These are phyloP conservation scores for Trametes villosa DNA, from an alignment of 768 basidiomycete genomes.

Conservation along the genomic window DNA sequence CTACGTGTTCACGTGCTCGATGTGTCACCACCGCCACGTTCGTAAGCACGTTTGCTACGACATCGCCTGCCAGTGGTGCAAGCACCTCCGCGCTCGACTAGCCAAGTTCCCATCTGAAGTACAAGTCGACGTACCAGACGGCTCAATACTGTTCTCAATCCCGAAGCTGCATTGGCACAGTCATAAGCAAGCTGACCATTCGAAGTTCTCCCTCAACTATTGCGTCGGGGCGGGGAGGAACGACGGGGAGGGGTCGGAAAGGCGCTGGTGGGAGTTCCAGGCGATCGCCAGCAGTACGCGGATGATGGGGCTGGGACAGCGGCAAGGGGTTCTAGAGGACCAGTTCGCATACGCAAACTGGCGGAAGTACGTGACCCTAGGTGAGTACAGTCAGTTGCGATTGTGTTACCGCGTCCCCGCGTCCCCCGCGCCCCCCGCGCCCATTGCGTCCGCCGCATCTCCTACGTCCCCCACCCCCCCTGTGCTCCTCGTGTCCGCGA, in stretches of 20 bases:
- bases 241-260: constrained; percentile 32
- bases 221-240: constrained; percentile 16
- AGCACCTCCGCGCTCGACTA: constrained; percentile 9
- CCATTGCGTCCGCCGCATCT: no score
- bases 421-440: no score
- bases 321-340: constrained; percentile 21
- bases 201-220: constrained; percentile 36
- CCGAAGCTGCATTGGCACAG: constrained; percentile 39
- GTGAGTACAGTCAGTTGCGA: no score
- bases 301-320: constrained; percentile 23
- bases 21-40: neutral
- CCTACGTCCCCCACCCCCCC: no score
- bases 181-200: constrained; percentile 31
- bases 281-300: constrained; percentile 10
- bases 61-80: no score
- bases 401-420: no score
- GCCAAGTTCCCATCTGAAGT: constrained; percentile 2
- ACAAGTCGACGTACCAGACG: neutral
- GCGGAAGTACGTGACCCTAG: constrained; percentile 29
- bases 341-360: constrained; percentile 37
- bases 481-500: no score
- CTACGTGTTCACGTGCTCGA: constrained; percentile 21
- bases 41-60: no score
- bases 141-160: constrained; percentile 23
- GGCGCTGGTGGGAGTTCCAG: constrained; percentile 23